phyloP scores from a whole-genome alignment of 805 yeast species.

The Cyberlindnera sargentensis region DNA sequence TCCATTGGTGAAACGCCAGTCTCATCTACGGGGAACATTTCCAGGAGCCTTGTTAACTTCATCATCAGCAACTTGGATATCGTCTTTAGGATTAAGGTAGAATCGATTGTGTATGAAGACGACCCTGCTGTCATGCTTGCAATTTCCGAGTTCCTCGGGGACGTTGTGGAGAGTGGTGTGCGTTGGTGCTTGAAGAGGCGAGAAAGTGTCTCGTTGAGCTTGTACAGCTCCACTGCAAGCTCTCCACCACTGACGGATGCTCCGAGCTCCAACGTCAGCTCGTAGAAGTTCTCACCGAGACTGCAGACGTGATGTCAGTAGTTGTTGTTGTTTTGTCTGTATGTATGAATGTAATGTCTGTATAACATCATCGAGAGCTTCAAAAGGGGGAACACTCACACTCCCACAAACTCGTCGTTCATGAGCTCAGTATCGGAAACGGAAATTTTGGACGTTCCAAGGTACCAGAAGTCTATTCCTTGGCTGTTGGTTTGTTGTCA shows the following conservation, averaged over 20 bases:
- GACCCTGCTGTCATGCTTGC: background rate
- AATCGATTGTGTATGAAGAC: slow-evolving; percentile 7
- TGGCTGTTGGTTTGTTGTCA: slow-evolving; percentile 9
- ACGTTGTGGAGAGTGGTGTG: slow-evolving; percentile 1
- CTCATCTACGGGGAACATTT: slow-evolving; percentile 1
- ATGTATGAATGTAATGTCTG: background rate
- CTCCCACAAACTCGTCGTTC: slow-evolving; percentile 17
- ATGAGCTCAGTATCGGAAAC: slow-evolving; percentile 18
- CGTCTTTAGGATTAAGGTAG: slow-evolving; percentile 13
- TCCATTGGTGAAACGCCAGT: slow-evolving; percentile 7
- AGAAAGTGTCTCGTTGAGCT: slow-evolving; percentile 22
- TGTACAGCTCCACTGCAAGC: slow-evolving; percentile 17
- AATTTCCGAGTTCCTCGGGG: background rate
- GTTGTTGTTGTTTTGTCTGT: background rate
- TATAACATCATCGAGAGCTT: too few relatives aligned
- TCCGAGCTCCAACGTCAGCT: slow-evolving; percentile 11
- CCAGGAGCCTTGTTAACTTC: slow-evolving; percentile 10
- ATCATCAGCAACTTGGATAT: slow-evolving; percentile 12
- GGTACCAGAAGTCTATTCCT: slow-evolving; percentile 18
- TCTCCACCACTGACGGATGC: slow-evolving; percentile 6
- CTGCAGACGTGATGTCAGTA: background rate
- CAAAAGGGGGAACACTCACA: slow-evolving; percentile 4
- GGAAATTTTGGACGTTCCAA: slow-evolving; percentile 12
- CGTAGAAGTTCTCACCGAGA: slow-evolving; percentile 10
- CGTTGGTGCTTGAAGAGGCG: slow-evolving; percentile 11